Base-by-base conservation (phyloP, 2,329 filamentous ascomycete species). In the Trichoderma koningii region DNA sequence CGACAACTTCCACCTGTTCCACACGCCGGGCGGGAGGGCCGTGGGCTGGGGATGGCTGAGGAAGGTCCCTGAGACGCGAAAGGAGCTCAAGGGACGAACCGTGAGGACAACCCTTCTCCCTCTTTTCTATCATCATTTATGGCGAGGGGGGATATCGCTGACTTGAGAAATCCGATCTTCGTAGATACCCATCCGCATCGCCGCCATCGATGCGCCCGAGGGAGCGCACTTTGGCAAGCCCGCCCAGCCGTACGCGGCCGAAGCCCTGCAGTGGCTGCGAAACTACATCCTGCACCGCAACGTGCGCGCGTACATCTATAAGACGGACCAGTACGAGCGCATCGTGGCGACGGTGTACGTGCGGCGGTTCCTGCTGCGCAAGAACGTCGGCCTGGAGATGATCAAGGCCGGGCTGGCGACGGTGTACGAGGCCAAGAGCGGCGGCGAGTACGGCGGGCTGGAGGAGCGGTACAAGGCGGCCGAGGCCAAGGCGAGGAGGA, bases 41-140 rank as follows among this genome's bases (percentile, higher is more conserved):
- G 84, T 89, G 12, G 95, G 95, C 61, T 99, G 95, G 95, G 93
- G 90, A n/a, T 96, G 92, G 92, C 73, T 95, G 68, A 89, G 92
- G 72, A 88, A 79, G 66, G 83, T 97, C 7, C 93, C 93, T 1
- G 82, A 79, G 14, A 86, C 83, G 65, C 89, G 84, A 73, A 85
- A 88, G 65, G 85, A 87, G 34, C 78, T 97, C 67, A 91, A 86
- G 73, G 87, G 89, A 66, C 87, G 89, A 69, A 97, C 93, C 66
- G 92, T 96, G 82, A 53, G 83, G 77, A 34, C 28, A 30, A 6
- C 12, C 6, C 6, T 10, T 26, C 10, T 51, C 15, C 14, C 21
- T 38, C 44, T 7, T 38, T 23, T 19, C 3, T 34, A 9, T 28
- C 1, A 1, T 7, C 7, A 28, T 12, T 21, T 9, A 9, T 9